These are phyloP conservation scores for Penicillium atrosanguineum DNA, from an alignment of 495 filamentous ascomycete genomes.

Conservation along the genomic window DNA sequence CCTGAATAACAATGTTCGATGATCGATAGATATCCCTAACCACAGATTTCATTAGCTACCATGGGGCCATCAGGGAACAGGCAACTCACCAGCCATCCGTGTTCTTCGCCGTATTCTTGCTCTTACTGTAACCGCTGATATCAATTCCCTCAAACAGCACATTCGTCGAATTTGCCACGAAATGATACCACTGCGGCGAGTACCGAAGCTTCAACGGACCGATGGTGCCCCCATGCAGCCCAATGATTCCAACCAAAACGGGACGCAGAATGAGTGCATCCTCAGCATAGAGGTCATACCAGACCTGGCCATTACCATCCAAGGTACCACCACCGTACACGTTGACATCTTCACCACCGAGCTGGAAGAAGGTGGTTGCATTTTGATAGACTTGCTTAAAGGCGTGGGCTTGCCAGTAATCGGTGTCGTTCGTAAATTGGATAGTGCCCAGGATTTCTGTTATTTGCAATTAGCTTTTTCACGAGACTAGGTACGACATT, in stretches of 20 bases:
- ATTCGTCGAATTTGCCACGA: slow-evolving; percentile 65
- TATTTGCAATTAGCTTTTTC: neutral
- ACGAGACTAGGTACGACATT: neutral
- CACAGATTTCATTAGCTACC: neutral
- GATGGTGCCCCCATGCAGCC: slow-evolving; percentile 58
- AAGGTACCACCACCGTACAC: slow-evolving; percentile 63
- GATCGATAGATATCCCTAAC: slow-evolving; percentile 61
- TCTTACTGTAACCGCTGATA: slow-evolving; percentile 55
- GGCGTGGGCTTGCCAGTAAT: slow-evolving; percentile 62
- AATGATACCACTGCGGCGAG: slow-evolving; percentile 66
- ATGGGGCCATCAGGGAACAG: neutral
- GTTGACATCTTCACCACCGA: slow-evolving; percentile 67
- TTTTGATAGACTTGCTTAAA: slow-evolving; percentile 65
- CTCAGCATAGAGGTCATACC: slow-evolving; percentile 61
- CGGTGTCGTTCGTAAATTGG: slow-evolving; percentile 61
- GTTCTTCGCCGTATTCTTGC: slow-evolving; percentile 58
- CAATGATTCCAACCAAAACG: slow-evolving; percentile 61
- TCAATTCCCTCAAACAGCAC: slow-evolving; percentile 65
- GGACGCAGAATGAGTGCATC: slow-evolving; percentile 58
- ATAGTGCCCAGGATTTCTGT: slow-evolving; percentile 55
- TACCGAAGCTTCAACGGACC: slow-evolving; percentile 60
- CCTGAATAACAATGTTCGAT: slow-evolving; percentile 61
- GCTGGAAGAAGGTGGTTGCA: slow-evolving; percentile 65
- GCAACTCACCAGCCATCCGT: slow-evolving; percentile 60
- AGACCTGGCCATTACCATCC: slow-evolving; percentile 67